Evolutionary conservation across 768 basidiomycete species (phyloP).

Genomic region (Mycena pura): DNA sequence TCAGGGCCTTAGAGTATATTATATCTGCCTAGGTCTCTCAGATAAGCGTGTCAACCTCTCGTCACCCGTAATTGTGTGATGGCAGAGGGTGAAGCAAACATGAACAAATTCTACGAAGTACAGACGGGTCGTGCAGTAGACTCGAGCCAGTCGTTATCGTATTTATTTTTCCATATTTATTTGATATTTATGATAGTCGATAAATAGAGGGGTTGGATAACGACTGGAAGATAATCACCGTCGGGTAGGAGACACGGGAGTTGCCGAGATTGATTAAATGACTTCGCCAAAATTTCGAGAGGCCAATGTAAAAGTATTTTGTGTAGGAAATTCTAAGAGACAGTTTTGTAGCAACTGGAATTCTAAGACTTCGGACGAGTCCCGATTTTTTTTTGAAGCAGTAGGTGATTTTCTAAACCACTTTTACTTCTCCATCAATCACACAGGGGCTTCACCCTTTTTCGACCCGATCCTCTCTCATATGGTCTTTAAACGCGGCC

Average conservation of each 20-base stretch:
- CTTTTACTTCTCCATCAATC: neutral
- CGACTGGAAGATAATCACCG: conserved; percentile 1
- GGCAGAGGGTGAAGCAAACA: too few species aligned
- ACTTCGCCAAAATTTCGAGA: neutral
- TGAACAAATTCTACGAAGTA: too few species aligned
- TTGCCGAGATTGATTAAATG: neutral
- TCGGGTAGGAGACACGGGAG: neutral
- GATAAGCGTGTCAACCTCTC: too few species aligned
- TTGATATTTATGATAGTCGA: too few species aligned
- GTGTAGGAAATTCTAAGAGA: neutral
- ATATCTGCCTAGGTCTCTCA: too few species aligned
- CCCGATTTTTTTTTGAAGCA: neutral
- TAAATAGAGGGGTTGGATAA: too few species aligned
- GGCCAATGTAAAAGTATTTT: neutral
- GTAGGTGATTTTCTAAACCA: neutral
- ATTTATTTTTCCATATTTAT: too few species aligned
- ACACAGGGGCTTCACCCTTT: neutral
- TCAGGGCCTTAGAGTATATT: too few species aligned
- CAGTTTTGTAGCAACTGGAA: neutral
- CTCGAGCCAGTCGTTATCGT: too few species aligned
- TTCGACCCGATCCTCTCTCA: neutral
- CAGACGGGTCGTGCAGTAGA: too few species aligned
- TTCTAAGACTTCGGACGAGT: neutral
- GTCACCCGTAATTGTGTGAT: too few species aligned
- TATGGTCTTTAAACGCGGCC: neutral